Percentiles rank a stretch among this genome's conserved stretches.
Conservation (phyloP, 345 rosid species). For the Arabis alpina region DNA sequence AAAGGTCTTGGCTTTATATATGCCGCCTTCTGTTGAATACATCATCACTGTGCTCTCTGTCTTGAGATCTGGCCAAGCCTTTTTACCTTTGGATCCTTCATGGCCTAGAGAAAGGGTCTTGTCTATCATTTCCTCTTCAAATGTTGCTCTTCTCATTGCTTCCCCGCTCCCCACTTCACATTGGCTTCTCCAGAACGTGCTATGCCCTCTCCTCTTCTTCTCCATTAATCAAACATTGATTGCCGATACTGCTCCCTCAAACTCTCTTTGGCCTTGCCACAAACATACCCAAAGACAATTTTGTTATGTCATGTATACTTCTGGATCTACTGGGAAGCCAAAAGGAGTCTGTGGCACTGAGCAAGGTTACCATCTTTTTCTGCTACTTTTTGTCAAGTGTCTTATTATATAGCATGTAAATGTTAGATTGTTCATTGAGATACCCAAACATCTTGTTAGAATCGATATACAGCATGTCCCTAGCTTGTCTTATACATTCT, state of each 20-base stretch:
- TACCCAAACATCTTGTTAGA: conserved; percentile 10
- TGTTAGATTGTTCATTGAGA: conserved; percentile 1
- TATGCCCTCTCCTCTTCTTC: conserved; percentile 56
- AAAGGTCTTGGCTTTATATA: conserved; percentile 66
- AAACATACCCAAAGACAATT: conserved; percentile 52
- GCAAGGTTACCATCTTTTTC: conserved; percentile 54
- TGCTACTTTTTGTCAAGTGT: not conserved
- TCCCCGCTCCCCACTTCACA: conserved; percentile 46
- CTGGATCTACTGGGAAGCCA: conserved; percentile 91
- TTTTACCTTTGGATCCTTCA: conserved; percentile 81
- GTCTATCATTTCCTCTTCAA: conserved; percentile 57
- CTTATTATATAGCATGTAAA: not conserved
- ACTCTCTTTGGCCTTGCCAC: conserved; percentile 63
- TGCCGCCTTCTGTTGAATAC: conserved; percentile 85
- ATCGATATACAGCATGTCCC: conserved; percentile 5
- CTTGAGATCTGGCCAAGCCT: conserved; percentile 82
- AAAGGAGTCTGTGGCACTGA: conserved; percentile 96
- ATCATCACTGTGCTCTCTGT: conserved; percentile 76
- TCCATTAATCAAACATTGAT: conserved; percentile 52
- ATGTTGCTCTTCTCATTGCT: conserved; percentile 58
- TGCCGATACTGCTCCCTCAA: conserved; percentile 11
- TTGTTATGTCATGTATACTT: conserved; percentile 89
- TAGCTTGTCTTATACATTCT: conserved; percentile 5
- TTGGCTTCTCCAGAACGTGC: conserved; percentile 53
- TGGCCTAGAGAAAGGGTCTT: conserved; percentile 85